Conservation (phyloP, 2,329 filamentous ascomycete genomes). For the Colletotrichum karsti region DNA sequence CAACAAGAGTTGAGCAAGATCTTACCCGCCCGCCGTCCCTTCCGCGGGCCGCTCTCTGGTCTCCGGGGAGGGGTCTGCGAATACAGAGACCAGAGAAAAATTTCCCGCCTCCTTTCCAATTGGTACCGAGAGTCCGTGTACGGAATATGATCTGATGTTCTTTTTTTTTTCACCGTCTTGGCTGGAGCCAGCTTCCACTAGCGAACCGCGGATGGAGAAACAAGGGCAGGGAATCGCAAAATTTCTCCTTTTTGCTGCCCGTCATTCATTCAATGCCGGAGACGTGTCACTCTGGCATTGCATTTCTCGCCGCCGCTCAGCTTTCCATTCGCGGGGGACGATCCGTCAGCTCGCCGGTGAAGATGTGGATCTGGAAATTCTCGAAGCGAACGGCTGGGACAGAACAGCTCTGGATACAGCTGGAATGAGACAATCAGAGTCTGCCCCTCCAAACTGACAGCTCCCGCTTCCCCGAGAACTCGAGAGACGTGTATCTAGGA, state of each 20-base stretch:
- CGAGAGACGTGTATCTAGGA: neutral
- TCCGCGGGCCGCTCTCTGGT: conserved; percentile 6
- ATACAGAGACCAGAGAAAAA: neutral
- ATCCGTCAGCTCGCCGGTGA: conserved; percentile 14
- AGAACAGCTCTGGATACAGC: neutral
- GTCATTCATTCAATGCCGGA: conserved; percentile 15
- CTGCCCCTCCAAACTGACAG: neutral
- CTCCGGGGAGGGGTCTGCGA: neutral
- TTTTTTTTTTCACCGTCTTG: neutral
- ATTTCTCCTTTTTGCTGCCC: conserved; percentile 11
- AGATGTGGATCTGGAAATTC: conserved; percentile 10
- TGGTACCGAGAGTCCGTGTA: neutral
- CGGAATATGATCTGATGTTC: conserved; percentile 12
- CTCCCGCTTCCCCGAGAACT: neutral
- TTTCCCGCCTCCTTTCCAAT: neutral
- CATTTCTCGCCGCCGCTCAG: neutral
- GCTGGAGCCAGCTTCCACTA: neutral
- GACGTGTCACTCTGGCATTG: conserved; percentile 10
- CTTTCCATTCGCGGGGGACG: no score
- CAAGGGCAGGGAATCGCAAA: neutral
- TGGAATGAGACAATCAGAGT: neutral
- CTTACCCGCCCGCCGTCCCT: conserved; percentile 11
- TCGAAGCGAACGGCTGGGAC: neutral
- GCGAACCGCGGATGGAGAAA: neutral
- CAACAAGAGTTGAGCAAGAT: neutral